Conservation (phyloP, 306 rosid genomes). For the Castanea mollissima region DNA sequence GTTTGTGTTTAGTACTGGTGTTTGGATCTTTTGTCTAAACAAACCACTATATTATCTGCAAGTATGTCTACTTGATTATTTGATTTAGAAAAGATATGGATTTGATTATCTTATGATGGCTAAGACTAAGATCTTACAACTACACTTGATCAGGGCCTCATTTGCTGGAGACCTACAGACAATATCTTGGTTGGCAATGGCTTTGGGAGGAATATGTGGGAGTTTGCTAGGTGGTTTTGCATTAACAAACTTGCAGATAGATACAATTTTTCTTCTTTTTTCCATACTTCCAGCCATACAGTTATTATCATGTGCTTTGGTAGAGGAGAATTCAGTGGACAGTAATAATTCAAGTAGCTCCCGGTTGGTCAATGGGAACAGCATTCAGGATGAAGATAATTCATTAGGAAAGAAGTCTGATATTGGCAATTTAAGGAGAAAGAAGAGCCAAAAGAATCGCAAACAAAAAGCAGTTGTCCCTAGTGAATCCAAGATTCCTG, state of each 20-base stretch:
- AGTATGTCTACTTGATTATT: constrained; percentile 1
- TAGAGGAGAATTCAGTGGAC: constrained; percentile 54
- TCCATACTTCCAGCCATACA: constrained; percentile 66
- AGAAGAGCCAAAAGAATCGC: constrained; percentile 41
- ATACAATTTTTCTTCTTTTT: constrained; percentile 68
- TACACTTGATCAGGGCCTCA: constrained; percentile 53
- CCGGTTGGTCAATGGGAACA: constrained; percentile 25
- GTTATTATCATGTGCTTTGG: constrained; percentile 68
- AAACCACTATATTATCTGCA: constrained; percentile 8
- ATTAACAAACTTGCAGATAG: constrained; percentile 53
- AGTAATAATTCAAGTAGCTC: constrained; percentile 23
- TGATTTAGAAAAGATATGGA: background rate
- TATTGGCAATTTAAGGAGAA: constrained; percentile 46
- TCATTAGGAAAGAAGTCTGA: constrained; percentile 32
- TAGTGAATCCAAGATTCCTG: constrained; percentile 28
- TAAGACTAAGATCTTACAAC: background rate
- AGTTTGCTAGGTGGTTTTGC: constrained; percentile 82
- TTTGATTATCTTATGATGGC: background rate
- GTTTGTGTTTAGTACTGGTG: constrained; percentile 2
- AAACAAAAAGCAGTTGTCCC: constrained; percentile 31
- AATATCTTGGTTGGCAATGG: constrained; percentile 81
- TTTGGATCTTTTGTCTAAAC: constrained; percentile 2
- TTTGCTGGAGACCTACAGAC: constrained; percentile 87
- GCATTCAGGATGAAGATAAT: constrained; percentile 32
- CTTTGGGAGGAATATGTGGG: constrained; percentile 83